Base-by-base conservation (phyloP, 2,329 filamentous ascomycete genomes). In the Sporothrix dimorphospora region DNA sequence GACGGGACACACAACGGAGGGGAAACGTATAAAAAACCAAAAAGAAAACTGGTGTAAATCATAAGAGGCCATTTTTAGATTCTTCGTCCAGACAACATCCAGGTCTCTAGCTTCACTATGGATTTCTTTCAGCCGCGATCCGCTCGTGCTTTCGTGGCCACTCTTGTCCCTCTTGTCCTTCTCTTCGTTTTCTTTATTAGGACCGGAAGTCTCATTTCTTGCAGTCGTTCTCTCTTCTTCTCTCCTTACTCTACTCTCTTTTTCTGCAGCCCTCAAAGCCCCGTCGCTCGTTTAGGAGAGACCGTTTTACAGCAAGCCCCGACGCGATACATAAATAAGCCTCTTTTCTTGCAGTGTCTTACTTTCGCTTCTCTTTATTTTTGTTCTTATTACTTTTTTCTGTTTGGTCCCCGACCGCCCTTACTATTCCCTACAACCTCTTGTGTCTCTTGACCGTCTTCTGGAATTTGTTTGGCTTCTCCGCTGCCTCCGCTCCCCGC, bases 321-420 rank as follows among this genome's bases (percentile, higher is more conserved):
- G 45, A 49, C 27, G 24, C 49, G 16, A 30, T 24, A 24, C 30
- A 24, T 16, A 38, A 69, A 69, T 27, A 51, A 57, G 51, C 34
- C 38, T 45, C 67, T 47, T 57, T 57, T 59, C 59, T 45, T 49
- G 16, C 63, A 66, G 63, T 49, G 63, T 66, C 63, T 66, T 34
- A 66, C 42, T 34, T 66, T 66, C n/a, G 38, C 14, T 12, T 47
- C 14, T 53, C 30, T 27, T 38, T 65, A 6, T 8, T 24, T 69
- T 30, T 45, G 21, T 21, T 27, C 3, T 65, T 21, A 30, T 45
- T 67, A 11, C 30, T 16, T n/a, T 9, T 21, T 47, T 21, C 1
- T 19, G 38, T 49, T 30, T 47, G 24, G 63, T 47, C 63, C 40
- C 11, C 34, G 12, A 19, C 49, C 24, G 27, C 27, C 19, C n/a